Conservation (phyloP, 768 basidiomycete genomes). For the Mrakia blollopis region DNA sequence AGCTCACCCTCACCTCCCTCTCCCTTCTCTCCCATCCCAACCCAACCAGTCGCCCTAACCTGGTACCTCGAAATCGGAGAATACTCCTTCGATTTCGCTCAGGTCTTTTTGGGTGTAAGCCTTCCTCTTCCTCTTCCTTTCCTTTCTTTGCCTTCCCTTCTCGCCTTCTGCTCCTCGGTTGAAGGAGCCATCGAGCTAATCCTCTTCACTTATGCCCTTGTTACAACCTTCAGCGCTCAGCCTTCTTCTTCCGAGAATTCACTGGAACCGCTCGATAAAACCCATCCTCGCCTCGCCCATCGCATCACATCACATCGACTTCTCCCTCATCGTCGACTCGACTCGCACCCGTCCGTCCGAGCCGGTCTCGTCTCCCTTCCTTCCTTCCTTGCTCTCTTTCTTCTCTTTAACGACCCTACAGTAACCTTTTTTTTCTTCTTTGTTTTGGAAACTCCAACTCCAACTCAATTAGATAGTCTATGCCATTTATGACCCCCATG, state of each 20-base stretch:
- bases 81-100: conserved; percentile 28
- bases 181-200: background rate
- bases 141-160: background rate
- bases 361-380: background rate
- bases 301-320: background rate
- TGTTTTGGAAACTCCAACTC: too few species aligned
- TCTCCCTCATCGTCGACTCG: too few species aligned
- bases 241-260: conserved; percentile 20
- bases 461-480: background rate
- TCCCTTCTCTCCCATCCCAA: background rate
- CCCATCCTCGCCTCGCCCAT: background rate
- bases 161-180: too few species aligned
- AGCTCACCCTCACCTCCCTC: background rate
- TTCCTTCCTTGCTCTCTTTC: background rate
- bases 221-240: background rate
- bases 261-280: background rate
- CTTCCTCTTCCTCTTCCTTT: background rate
- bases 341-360: background rate
- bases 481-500: conserved; percentile 19
- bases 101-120: conserved; percentile 27
- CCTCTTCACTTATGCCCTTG: background rate
- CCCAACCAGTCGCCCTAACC: conserved; percentile 14
- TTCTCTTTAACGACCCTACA: too few species aligned
- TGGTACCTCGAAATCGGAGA: conserved; percentile 31
- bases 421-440: too few species aligned